phyloP scores from a whole-genome alignment of 768 basidiomycete genomes.

The Tylopilus subfusipes region DNA sequence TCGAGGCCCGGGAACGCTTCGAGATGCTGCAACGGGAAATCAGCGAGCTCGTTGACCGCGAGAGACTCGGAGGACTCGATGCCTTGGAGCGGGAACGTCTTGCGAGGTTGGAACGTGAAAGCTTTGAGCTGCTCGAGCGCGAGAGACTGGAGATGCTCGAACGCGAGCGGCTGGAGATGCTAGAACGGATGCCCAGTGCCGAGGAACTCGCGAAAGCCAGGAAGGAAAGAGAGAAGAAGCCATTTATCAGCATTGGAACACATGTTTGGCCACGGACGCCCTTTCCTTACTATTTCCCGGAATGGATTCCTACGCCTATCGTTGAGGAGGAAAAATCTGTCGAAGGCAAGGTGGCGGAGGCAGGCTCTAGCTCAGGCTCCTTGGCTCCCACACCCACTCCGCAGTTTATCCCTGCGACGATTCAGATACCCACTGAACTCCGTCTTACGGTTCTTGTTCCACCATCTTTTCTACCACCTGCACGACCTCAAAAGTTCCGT shows the following conservation, averaged over 20 bases:
- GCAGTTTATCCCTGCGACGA: conserved; percentile 7
- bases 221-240: conserved; percentile 28
- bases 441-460: conserved; percentile 57
- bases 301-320: conserved; percentile 29
- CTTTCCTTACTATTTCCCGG: conserved; percentile 35
- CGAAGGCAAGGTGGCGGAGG: conserved; percentile 15
- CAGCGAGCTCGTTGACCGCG: conserved; percentile 28
- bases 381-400: conserved; percentile 15
- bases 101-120: conserved; percentile 28
- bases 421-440: conserved; percentile 28
- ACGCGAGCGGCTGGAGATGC: conserved; percentile 30
- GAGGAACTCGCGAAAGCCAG: conserved; percentile 32
- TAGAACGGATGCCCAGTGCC: conserved; percentile 32
- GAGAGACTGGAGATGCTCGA: conserved; percentile 30
- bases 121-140: conserved; percentile 27
- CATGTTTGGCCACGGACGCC: conserved; percentile 31
- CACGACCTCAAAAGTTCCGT: conserved; percentile 50
- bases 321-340: conserved; percentile 24
- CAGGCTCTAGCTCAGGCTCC: conserved; percentile 30
- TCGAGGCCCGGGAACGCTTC: conserved; percentile 23
- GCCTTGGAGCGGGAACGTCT: conserved; percentile 29
- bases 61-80: conserved; percentile 29
- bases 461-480: conserved; percentile 50
- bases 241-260: conserved; percentile 28
- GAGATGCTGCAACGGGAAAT: conserved; percentile 35